phyloP scores from a whole-genome alignment of 176 grass and related monocot species.

The Eleusine indica region DNA sequence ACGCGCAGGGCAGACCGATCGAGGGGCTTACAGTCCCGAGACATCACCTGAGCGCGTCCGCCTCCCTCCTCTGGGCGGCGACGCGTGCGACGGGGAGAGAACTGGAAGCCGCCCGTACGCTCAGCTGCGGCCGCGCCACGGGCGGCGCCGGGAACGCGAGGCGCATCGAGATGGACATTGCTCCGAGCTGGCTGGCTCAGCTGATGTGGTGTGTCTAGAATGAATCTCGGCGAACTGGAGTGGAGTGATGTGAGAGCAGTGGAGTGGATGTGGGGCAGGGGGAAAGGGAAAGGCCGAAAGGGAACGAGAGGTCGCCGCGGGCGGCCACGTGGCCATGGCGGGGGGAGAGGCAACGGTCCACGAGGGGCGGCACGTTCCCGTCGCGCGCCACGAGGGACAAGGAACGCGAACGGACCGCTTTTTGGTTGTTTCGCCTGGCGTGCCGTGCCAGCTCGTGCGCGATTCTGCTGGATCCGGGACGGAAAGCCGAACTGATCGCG shows the following conservation, averaged over 20 bases:
- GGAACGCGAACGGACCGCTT: not conserved
- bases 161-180: conserved; percentile 51
- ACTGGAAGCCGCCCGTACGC: not conserved
- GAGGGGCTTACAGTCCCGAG: too few relatives aligned
- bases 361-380: conserved; percentile 34
- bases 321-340: conserved; percentile 1
- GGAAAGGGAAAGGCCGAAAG: not conserved
- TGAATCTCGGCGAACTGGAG: conserved; percentile 2
- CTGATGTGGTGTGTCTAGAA: not conserved
- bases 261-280: not conserved
- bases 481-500: not conserved
- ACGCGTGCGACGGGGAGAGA: not conserved
- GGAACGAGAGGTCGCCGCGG: too few relatives aligned
- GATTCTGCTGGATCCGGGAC: not conserved
- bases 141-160: conserved; percentile 40
- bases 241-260: not conserved
- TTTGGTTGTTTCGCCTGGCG: not conserved
- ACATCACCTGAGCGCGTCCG: conserved; percentile 42
- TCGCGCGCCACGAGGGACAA: not conserved
- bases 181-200: not conserved
- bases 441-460: not conserved
- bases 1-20: not conserved
- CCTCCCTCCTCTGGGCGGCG: conserved; percentile 7
- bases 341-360: not conserved
- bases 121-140: conserved; percentile 5